These are phyloP conservation scores for Echinochloa phyllopogon DNA, from an alignment of 176 grass and related monocot genomes.

Conservation along the genomic window DNA sequence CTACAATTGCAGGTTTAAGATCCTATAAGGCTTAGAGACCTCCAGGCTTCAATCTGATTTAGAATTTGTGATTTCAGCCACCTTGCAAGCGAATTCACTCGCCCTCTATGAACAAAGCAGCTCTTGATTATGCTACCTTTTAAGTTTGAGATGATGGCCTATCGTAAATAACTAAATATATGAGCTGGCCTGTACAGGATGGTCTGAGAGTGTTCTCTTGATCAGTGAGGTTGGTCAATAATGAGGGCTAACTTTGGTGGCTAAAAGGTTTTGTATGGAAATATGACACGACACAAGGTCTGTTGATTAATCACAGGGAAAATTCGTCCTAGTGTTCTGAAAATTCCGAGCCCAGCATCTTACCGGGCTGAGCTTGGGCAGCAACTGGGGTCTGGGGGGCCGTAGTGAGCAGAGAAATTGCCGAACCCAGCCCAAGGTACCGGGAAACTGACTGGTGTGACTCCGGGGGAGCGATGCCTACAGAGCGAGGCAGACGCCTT, in stretches of 20 bases:
- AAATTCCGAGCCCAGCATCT: background rate
- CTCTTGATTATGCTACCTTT: background rate
- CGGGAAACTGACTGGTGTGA: background rate
- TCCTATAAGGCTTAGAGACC: too few species aligned
- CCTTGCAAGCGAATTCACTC: too few species aligned
- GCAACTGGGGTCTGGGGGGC: background rate
- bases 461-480: background rate
- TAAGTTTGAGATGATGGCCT: too few species aligned
- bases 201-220: background rate
- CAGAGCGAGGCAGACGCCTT: background rate
- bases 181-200: background rate
- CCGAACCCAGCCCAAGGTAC: background rate
- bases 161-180: background rate
- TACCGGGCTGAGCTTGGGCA: background rate
- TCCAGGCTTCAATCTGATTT: too few species aligned
- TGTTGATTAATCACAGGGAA: background rate
- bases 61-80: too few species aligned
- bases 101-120: too few species aligned
- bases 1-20: too few species aligned
- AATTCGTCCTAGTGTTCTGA: background rate
- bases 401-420: background rate
- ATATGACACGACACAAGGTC: background rate
- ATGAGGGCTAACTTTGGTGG: background rate
- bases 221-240: background rate
- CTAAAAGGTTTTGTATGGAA: background rate